Evolutionary conservation across 441 rosid genomes (phyloP).

Genomic region (Populus hybrid): DNA sequence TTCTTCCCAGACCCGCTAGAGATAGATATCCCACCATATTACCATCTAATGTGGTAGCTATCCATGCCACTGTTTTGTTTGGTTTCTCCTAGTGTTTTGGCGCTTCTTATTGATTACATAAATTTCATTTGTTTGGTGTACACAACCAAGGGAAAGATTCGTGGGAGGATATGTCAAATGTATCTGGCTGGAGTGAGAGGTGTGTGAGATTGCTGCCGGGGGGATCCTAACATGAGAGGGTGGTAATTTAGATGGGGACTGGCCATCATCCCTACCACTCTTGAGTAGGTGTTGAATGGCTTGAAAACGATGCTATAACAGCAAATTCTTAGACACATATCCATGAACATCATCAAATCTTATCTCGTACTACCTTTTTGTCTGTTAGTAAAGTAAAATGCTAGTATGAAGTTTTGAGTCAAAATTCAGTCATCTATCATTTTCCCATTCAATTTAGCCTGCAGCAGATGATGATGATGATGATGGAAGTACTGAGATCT

Average conservation of each 20-base stretch:
- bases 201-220: slow-evolving; percentile 4
- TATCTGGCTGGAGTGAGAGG: neutral
- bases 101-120: neutral
- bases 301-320: slow-evolving; percentile 24
- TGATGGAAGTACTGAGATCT: neutral
- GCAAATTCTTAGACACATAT: neutral
- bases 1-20: neutral
- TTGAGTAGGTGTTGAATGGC: slow-evolving; percentile 1
- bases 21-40: slow-evolving; percentile 3
- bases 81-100: too few species aligned
- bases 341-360: neutral
- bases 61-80: neutral
- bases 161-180: neutral
- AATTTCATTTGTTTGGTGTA: neutral
- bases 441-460: neutral
- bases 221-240: neutral
- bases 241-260: slow-evolving; percentile 7
- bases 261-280: neutral
- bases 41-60: neutral
- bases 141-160: neutral
- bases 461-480: neutral
- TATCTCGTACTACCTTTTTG: slow-evolving; percentile 2
- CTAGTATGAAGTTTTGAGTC: neutral
- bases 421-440: neutral
- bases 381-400: neutral